Evolutionary conservation across 495 filamentous ascomycete species (phyloP), one percentile per base, ranked within the genome.

Genomic region (Emericellopsis terricola): DNA sequence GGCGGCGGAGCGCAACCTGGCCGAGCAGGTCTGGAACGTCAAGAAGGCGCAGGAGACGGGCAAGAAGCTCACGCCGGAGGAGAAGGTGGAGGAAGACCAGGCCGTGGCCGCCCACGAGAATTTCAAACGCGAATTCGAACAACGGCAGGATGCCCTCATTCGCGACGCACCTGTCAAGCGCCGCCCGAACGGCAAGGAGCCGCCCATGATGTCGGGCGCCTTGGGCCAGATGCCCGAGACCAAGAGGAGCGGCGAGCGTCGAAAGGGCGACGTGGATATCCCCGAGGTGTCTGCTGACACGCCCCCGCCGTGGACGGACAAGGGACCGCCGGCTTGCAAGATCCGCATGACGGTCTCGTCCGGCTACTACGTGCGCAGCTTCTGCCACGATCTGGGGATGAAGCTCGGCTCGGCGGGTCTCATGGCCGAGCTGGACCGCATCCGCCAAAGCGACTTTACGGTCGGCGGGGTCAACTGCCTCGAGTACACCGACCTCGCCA

Each of bases 351-450:
- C 79, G 1, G 89, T 94, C 27, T 77, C 84, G 3, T 93, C 84
- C 3, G 89, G 89, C 28, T 99, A 96, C 64, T 99, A 99, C 55
- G 89, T 99, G 27, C 81, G 89, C 36, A 86, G 78, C 21, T 65
- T 99, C 28, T 81, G 81, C 36, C 84, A 96, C 45, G 91, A 99
- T 45, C 64, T 99, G 19, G 89, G 89, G 13, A 67, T 73, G 43
- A 81, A 84, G 28, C 57, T 92, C 8, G 74, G 76, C 16, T 91
- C 80, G 21, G 71, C 78, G 20, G 89, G 68, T 17, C 59, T 87
- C 45, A 96, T 99, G 89, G 76, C 82, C 32, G 70, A 76, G 38
- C 69, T 99, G 19, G 64, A 78, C 30, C 74, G 89, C 13, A 77
- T 71, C 2, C 73, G 80, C 29, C 89, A 99, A 49, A 83, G 70